Conservation (phyloP, 2,329 filamentous ascomycete species). For the Fusarium nodosum region DNA sequence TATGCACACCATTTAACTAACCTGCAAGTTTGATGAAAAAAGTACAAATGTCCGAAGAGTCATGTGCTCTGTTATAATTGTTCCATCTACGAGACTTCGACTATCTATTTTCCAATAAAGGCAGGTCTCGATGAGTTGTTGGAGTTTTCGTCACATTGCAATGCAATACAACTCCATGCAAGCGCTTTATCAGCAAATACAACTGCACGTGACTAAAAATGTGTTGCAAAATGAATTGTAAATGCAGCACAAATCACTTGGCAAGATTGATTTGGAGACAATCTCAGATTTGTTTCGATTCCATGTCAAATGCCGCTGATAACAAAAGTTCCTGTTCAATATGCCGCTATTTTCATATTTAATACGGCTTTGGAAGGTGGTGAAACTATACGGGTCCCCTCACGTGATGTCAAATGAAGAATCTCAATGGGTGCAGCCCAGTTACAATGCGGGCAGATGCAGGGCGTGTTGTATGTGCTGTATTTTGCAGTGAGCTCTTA, state of each 20-base stretch:
- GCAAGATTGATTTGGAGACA: background rate
- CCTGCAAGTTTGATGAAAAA: background rate
- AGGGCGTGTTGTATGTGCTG: slow-evolving; percentile 12
- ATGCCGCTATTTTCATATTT: slow-evolving; percentile 19
- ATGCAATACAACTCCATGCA: background rate
- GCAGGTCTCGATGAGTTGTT: background rate
- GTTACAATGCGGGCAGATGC: slow-evolving; percentile 26
- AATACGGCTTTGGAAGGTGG: slow-evolving; percentile 35
- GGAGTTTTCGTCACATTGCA: background rate
- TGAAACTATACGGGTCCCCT: background rate
- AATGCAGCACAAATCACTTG: background rate
- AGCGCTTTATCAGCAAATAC: background rate
- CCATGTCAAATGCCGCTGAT: background rate
- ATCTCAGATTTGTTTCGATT: slow-evolving; percentile 21
- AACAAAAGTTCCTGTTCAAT: slow-evolving; percentile 26
- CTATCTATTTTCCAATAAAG: background rate
- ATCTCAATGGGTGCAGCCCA: slow-evolving; percentile 16
- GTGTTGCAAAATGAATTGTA: background rate
- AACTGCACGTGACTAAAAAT: slow-evolving; percentile 12
- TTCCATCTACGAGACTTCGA: background rate
- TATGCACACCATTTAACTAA: background rate
- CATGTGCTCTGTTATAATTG: background rate
- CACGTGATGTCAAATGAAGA: slow-evolving; percentile 42
- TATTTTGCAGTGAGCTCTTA: slow-evolving; percentile 19
- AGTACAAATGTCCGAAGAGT: background rate